Evolutionary conservation across 371 early-diverging fungal genomes (phyloP).

Genomic region (Phascolomyces articulosus): DNA sequence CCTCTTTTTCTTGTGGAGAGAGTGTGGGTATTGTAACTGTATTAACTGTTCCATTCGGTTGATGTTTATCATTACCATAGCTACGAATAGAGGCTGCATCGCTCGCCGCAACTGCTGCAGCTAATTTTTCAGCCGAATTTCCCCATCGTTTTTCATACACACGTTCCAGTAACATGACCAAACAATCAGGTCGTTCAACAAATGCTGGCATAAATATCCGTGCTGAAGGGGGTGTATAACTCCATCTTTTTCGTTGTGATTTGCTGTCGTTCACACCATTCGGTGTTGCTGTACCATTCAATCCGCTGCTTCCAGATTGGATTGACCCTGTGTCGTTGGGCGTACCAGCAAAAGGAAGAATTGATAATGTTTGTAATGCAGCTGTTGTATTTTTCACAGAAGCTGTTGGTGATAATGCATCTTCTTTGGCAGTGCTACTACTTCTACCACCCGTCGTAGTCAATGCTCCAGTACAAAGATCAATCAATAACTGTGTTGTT

Average conservation of each 20-base stretch:
- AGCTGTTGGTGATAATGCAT: constrained; percentile 32
- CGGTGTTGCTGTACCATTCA: background rate
- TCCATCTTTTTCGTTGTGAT: constrained; percentile 13
- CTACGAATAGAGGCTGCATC: constrained; percentile 23
- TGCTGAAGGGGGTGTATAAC: constrained; percentile 57
- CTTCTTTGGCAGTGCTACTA: background rate
- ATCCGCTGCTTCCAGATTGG: constrained; percentile 11
- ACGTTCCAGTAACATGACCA: constrained; percentile 75
- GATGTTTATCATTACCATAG: constrained; percentile 17
- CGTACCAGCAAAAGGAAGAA: constrained; percentile 42
- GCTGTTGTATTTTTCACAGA: constrained; percentile 23
- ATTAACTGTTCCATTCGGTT: background rate
- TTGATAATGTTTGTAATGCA: constrained; percentile 28
- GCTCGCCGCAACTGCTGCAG: background rate
- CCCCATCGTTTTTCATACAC: constrained; percentile 65
- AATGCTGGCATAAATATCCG: constrained; percentile 73
- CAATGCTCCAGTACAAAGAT: constrained; percentile 66
- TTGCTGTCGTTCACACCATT: constrained; percentile 15
- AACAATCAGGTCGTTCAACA: constrained; percentile 73
- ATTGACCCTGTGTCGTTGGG: constrained; percentile 16
- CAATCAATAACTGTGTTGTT: constrained; percentile 81
- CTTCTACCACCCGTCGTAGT: constrained; percentile 14
- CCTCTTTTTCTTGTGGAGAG: constrained; percentile 54
- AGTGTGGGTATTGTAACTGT: constrained; percentile 9
- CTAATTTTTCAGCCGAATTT: constrained; percentile 8